phyloP scores from a whole-genome alignment of 2,329 filamentous ascomycete species.

The Diaporthe citrichinensis region DNA sequence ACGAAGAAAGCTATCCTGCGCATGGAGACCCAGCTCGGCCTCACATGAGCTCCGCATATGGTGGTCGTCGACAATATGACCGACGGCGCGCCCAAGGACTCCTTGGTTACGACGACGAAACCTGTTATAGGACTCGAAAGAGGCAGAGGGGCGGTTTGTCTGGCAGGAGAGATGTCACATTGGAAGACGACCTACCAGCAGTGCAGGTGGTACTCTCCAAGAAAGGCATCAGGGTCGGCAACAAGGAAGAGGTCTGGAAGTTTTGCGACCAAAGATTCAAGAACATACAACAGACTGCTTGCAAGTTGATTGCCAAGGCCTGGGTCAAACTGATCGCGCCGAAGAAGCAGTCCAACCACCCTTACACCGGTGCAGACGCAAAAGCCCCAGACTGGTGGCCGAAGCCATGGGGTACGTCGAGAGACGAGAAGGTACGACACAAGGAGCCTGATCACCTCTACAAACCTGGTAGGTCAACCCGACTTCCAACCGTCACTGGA shows the following conservation, averaged over 20 bases:
- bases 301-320: constrained; percentile 80
- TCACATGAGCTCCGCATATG: constrained; percentile 42
- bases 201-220: constrained; percentile 54
- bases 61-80: constrained; percentile 47
- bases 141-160: constrained; percentile 48
- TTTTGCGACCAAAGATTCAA: constrained; percentile 75
- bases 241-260: constrained; percentile 67
- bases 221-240: constrained; percentile 65
- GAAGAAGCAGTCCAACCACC: constrained; percentile 82
- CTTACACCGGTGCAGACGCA: constrained; percentile 76
- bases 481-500: background rate
- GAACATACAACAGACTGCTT: constrained; percentile 78
- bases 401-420: constrained; percentile 64
- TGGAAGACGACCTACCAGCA: constrained; percentile 57
- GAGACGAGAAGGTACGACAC: constrained; percentile 72
- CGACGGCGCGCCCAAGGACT: constrained; percentile 46
- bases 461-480: constrained; percentile 55
- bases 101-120: constrained; percentile 49
- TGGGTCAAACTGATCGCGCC: constrained; percentile 84
- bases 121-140: constrained; percentile 53
- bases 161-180: constrained; percentile 54
- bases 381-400: constrained; percentile 79
- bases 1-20: constrained; percentile 43
- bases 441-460: constrained; percentile 82
- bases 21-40: constrained; percentile 44